A percentile compares a stretch with the other conserved stretches of the same genome.
Conservation (phyloP, 768 basidiomycete genomes). For the Suillus variegatus region DNA sequence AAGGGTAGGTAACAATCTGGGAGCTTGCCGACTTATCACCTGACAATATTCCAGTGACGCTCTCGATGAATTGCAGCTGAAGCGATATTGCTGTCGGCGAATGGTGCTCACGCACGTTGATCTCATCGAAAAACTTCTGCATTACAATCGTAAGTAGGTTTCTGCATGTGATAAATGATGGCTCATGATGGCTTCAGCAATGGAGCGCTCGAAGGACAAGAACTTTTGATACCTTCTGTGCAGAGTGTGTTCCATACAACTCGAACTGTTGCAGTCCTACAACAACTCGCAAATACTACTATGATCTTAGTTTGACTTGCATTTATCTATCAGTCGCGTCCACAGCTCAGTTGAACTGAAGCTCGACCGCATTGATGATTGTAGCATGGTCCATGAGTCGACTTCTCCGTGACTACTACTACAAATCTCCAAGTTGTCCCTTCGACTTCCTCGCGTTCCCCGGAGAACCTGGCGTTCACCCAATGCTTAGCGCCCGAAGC, state of each 20-base stretch:
- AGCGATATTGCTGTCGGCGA: slow-evolving; percentile 93
- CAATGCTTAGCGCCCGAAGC: too few species aligned
- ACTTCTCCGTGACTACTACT: too few species aligned
- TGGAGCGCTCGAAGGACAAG: slow-evolving; percentile 36
- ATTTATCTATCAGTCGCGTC: too few species aligned
- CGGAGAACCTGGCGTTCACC: too few species aligned
- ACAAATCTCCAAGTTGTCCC: too few species aligned
- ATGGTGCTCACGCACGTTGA: slow-evolving; percentile 99
- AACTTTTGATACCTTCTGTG: slow-evolving; percentile 11
- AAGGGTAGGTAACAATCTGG: slow-evolving; percentile 77
- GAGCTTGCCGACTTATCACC: slow-evolving; percentile 2
- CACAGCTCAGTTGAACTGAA: too few species aligned
- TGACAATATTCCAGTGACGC: slow-evolving; percentile 62
- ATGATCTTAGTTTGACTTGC: too few species aligned
- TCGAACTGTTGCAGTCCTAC: too few species aligned
- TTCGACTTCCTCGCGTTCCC: too few species aligned
- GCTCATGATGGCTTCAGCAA: slow-evolving; percentile 20
- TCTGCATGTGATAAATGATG: slow-evolving; percentile 28
- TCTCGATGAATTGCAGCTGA: slow-evolving; percentile 84
- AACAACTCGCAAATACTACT: too few species aligned
- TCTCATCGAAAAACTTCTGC: slow-evolving; percentile 93
- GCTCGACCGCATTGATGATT: too few species aligned
- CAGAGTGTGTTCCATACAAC: slow-evolving; percentile 1
- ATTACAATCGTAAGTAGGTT: slow-evolving; percentile 79
- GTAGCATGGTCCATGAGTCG: too few species aligned